Percentiles rank a stretch among this genome's conserved stretches.
These are phyloP conservation scores for Rosa chinensis DNA, from an alignment of 306 rosid genomes.

Conservation along the genomic window DNA sequence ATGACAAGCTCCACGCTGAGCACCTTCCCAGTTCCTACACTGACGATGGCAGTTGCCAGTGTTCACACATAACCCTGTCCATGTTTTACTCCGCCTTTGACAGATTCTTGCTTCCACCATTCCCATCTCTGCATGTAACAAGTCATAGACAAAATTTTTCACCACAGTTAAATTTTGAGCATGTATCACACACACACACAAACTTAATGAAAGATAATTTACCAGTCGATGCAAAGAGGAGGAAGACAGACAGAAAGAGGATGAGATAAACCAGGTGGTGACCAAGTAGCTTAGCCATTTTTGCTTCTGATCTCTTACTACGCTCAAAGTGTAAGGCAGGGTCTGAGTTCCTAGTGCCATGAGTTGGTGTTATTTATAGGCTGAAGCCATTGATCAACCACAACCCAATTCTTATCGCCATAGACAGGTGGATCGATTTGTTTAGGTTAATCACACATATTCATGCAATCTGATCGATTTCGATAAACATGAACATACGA, in stretches of 20 bases:
- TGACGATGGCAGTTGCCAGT: conserved; percentile 28
- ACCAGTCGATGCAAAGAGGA: conserved; percentile 18
- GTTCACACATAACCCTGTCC: conserved; percentile 31
- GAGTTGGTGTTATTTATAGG: conserved; percentile 9
- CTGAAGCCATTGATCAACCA: background rate
- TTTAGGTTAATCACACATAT: background rate
- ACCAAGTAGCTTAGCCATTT: conserved; percentile 18
- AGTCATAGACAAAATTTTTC: background rate
- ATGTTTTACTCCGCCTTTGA: conserved; percentile 28
- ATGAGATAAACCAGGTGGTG: background rate
- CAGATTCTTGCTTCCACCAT: conserved; percentile 32
- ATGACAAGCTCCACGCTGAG: conserved; percentile 35
- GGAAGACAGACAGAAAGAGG: conserved; percentile 7
- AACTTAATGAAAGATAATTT: background rate
- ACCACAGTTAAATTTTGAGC: background rate
- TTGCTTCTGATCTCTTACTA: background rate
- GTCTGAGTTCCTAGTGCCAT: background rate
- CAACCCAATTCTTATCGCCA: background rate
- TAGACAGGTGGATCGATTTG: background rate
- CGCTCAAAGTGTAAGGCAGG: background rate
- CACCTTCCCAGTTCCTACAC: conserved; percentile 38
- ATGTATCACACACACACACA: background rate
- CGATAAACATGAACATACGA: background rate
- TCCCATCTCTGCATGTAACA: conserved; percentile 18
- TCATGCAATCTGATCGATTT: background rate